Evolutionary conservation across 306 rosid species (phyloP).

Genomic region (Spatholobus suberectus): DNA sequence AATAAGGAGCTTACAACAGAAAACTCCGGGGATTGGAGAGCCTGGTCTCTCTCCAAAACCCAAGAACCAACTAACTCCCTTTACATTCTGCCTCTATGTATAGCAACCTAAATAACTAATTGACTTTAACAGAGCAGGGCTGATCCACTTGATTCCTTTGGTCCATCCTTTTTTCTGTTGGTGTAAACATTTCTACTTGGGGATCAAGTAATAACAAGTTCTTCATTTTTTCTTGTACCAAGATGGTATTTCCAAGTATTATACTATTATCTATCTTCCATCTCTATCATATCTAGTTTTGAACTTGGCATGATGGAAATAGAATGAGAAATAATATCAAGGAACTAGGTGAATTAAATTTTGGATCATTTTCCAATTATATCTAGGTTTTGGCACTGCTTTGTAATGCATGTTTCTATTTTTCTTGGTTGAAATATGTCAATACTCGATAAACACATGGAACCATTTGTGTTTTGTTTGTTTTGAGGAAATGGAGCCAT

Average conservation of each 20-base stretch:
- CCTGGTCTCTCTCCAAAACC: not conserved
- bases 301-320: not conserved
- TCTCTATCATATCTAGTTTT: not conserved
- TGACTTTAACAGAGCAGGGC: not conserved
- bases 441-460: not conserved
- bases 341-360: slow-evolving; percentile 14
- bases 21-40: not conserved
- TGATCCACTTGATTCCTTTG: not conserved
- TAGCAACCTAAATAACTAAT: not conserved
- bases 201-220: not conserved
- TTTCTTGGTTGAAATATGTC: slow-evolving; percentile 6
- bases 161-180: not conserved
- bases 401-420: not conserved
- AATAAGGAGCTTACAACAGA: not conserved
- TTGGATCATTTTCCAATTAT: not conserved
- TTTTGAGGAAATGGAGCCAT: not conserved
- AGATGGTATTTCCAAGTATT: not conserved
- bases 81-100: not conserved
- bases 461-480: not conserved
- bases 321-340: not conserved
- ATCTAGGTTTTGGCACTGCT: not conserved
- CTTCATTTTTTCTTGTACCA: slow-evolving; percentile 9
- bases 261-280: slow-evolving; percentile 7
- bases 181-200: not conserved
- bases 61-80: not conserved